A percentile compares a stretch with the other conserved stretches of the same genome.
These are phyloP conservation scores for Corynascus novoguineensis DNA, from an alignment of 495 filamentous ascomycete species.

Conservation along the genomic window DNA sequence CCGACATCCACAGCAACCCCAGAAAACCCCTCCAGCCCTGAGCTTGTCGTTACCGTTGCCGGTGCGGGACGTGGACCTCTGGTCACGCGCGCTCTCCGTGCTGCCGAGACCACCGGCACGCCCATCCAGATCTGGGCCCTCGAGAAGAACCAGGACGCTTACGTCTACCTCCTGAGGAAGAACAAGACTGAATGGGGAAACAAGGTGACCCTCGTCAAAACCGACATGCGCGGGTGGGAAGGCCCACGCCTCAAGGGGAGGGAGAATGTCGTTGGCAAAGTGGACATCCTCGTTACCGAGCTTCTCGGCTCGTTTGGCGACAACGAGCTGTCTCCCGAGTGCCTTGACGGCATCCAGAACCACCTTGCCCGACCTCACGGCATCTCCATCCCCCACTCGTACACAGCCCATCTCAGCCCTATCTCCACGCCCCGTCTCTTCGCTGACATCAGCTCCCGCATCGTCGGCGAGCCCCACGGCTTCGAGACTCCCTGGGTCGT, in stretches of 20 bases:
- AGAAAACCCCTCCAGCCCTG: slow-evolving; percentile 41
- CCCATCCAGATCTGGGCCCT: slow-evolving; percentile 81
- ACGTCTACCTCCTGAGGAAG: slow-evolving; percentile 79
- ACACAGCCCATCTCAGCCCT: slow-evolving; percentile 85
- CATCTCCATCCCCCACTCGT: slow-evolving; percentile 87
- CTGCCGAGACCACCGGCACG: slow-evolving; percentile 69
- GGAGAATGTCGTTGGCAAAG: slow-evolving; percentile 44
- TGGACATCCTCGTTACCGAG: slow-evolving; percentile 93
- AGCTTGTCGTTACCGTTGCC: slow-evolving; percentile 84
- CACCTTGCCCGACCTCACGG: slow-evolving; percentile 68
- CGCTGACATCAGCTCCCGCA: slow-evolving; percentile 64
- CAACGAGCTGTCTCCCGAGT: slow-evolving; percentile 83
- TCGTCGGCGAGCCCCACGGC: slow-evolving; percentile 58
- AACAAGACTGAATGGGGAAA: slow-evolving; percentile 73
- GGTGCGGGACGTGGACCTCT: slow-evolving; percentile 89
- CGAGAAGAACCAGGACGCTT: slow-evolving; percentile 98
- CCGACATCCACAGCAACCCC: slow-evolving; percentile 53
- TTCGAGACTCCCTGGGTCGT: slow-evolving; percentile 90
- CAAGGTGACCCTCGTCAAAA: slow-evolving; percentile 78
- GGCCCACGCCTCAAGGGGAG: slow-evolving; percentile 51
- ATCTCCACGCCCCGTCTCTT: slow-evolving; percentile 84
- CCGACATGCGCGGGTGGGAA: slow-evolving; percentile 95
- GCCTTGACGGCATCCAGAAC: slow-evolving; percentile 61
- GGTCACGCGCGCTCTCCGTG: slow-evolving; percentile 75
- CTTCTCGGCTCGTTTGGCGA: slow-evolving; percentile 89